Conservation (phyloP, 257 asterid species). For the Scutellaria galericulata region DNA sequence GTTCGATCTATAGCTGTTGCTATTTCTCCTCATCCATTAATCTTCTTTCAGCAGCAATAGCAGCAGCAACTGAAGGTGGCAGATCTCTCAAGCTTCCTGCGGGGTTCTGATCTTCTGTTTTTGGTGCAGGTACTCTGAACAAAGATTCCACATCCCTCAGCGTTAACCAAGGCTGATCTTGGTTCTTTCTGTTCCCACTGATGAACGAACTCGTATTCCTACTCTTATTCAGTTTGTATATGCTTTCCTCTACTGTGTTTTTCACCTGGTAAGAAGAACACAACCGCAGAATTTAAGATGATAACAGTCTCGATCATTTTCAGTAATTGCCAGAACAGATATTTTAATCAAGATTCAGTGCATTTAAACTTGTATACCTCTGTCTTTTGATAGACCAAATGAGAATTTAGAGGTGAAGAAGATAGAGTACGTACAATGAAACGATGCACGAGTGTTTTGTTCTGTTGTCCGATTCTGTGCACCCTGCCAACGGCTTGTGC, state of each 20-base stretch:
- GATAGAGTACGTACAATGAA: conserved; percentile 65
- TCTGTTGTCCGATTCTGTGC: conserved; percentile 91
- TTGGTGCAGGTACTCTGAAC: conserved; percentile 65
- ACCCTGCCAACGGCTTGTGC: conserved; percentile 99
- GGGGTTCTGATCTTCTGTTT: conserved; percentile 40
- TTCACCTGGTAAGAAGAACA: conserved; percentile 63
- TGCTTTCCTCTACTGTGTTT: conserved; percentile 89
- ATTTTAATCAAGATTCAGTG: background rate
- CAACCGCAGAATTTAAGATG: background rate
- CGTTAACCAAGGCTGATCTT: conserved; percentile 86
- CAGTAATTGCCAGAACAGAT: background rate
- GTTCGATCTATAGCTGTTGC: conserved; percentile 6
- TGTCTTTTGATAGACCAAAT: background rate
- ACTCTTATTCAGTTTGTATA: conserved; percentile 80
- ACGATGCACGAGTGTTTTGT: conserved; percentile 89
- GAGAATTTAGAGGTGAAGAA: background rate
- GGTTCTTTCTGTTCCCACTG: conserved; percentile 90
- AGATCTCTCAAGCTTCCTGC: conserved; percentile 65
- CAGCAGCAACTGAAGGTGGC: conserved; percentile 93
- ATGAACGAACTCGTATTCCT: conserved; percentile 67
- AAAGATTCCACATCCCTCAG: conserved; percentile 78
- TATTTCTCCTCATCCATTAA: conserved; percentile 44
- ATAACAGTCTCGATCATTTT: background rate
- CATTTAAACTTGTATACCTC: too few relatives aligned
- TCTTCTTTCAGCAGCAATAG: conserved; percentile 91